Evolutionary conservation across 2,329 filamentous ascomycete species (phyloP), one percentile per base, ranked within the genome.

Genomic region (Exophiala spinifera): DNA sequence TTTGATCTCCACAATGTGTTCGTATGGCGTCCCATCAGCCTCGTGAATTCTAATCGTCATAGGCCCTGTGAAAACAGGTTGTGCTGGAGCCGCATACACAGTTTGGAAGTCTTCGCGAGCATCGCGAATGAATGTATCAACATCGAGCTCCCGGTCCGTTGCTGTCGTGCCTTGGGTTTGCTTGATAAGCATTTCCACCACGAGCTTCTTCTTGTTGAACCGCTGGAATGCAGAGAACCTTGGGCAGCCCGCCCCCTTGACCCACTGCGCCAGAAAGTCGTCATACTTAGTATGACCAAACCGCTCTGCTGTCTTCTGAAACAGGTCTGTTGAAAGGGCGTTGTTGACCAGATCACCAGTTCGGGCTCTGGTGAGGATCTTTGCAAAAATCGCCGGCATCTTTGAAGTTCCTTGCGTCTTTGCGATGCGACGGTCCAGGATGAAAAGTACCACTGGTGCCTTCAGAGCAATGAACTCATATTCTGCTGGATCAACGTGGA

Each of bases 41-140:
- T 99, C 94, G 72, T 99, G 94, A 59, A 99, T 96, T 28, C 94
- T 82, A 60, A 99, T 92, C 0, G 94, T 99, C 89, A 99, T 96
- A 0, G 94, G 92, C 0, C 94, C 94, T 1, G 91, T 94, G 65
- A 97, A 97, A 1, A 89, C 80, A n/a, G 85, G 81, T 61, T 89
- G 88, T 14, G 89, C 75, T 49, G 84, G 80, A 13, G 84, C 86
- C 14, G 84, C 80, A 53, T 84, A 84, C 33, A 95, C 80, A 28
- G 82, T 82, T 57, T 85, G 79, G 7, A 84, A 79, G 45, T 87
- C 82, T 70, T 97, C 91, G 63, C 95, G 89, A 52, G 92, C 83
- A 61, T 94, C 87, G 50, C 89, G 82, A 73, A 95, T 81, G 65
- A 99, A 97, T 2, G 87, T 85, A 11, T 84, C 77, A 58, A 87